Evolutionary conservation across 2,329 filamentous ascomycete genomes (phyloP).

Genomic region (Ilyonectria destructans): DNA sequence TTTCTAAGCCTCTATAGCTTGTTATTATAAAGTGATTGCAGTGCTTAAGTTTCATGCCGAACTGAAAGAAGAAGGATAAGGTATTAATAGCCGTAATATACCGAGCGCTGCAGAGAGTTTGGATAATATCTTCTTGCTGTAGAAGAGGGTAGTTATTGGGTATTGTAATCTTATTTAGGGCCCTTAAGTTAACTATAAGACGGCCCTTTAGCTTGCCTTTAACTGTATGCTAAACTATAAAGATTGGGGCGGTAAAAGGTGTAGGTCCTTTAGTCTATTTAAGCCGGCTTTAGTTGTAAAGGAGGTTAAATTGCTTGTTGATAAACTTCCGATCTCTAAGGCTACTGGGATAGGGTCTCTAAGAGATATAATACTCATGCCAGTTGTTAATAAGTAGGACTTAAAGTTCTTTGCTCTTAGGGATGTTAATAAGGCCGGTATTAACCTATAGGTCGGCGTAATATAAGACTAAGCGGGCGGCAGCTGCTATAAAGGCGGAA

Average conservation of each 20-base stretch:
- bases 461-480: not conserved
- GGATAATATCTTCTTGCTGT: slow-evolving; percentile 6
- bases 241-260: not conserved
- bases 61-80: slow-evolving; percentile 8
- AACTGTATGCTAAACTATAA: slow-evolving; percentile 5
- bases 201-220: not conserved
- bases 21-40: too few relatives aligned
- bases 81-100: not conserved
- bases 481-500: too few relatives aligned
- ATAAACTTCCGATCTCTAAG: slow-evolving; percentile 7
- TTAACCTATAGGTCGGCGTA: not conserved
- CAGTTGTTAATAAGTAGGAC: too few relatives aligned
- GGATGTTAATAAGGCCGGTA: not conserved
- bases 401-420: too few relatives aligned
- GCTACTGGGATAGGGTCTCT: not conserved
- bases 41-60: not conserved
- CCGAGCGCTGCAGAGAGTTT: not conserved
- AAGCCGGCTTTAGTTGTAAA: not conserved
- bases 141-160: slow-evolving; percentile 7
- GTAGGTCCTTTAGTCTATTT: slow-evolving; percentile 4
- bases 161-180: not conserved
- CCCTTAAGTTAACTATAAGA: not conserved
- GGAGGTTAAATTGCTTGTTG: not conserved
- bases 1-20: too few relatives aligned
- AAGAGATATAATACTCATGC: not conserved